Conservation (phyloP, 2,329 filamentous ascomycete genomes). For the Pochonia chlamydosporia region DNA sequence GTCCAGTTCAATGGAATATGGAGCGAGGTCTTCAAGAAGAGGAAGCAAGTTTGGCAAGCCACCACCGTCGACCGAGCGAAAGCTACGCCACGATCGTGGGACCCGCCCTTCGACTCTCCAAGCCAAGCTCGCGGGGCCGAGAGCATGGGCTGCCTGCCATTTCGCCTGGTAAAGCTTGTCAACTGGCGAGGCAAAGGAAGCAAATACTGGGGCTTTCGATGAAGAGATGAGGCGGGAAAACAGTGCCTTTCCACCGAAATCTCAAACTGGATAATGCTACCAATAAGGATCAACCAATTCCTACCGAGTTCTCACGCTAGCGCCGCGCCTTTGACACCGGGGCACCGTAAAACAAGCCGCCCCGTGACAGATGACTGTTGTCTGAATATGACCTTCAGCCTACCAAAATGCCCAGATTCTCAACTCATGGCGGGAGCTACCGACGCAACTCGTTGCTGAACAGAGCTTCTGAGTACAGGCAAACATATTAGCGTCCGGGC, state of each 20-base stretch:
- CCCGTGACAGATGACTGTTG: slow-evolving; percentile 3
- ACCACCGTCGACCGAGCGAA: not conserved
- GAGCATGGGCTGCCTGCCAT: not conserved
- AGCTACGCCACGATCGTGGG: slow-evolving; percentile 3
- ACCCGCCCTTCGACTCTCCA: not conserved
- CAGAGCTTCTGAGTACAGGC: not conserved
- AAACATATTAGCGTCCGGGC: not conserved
- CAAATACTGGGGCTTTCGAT: not conserved
- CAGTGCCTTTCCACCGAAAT: not conserved
- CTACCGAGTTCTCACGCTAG: not conserved
- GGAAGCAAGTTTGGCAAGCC: not conserved
- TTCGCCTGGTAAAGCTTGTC: not conserved
- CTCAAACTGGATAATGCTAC: not conserved
- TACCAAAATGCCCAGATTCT: not conserved
- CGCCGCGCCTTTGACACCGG: not conserved
- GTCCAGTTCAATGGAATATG: not conserved
- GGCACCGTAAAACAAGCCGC: not conserved
- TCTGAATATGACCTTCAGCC: not conserved
- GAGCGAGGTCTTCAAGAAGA: not conserved
- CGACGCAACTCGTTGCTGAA: not conserved
- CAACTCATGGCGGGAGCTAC: not conserved
- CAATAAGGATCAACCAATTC: not conserved
- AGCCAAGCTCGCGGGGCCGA: not conserved
- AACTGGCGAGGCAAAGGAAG: not conserved
- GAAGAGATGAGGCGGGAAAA: not conserved